Evolutionary conservation across 306 rosid genomes (phyloP), one percentile per base, ranked within the genome.

Genomic region (Glycine latifolia): DNA sequence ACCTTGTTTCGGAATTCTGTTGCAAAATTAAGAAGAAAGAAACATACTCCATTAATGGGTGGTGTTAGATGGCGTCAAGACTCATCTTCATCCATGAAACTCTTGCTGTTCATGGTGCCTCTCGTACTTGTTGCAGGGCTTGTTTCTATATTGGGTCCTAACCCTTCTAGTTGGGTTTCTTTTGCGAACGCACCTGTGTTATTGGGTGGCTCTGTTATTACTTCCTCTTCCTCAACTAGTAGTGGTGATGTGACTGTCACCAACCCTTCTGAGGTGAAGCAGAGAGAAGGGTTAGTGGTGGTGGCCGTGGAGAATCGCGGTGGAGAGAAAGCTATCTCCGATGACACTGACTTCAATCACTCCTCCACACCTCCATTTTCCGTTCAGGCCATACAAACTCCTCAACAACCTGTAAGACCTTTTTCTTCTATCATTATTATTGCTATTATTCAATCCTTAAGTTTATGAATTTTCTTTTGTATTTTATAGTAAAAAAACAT

Each of bases 321-420:
- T 3, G 73, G 53, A 56, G 90, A 86, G 47, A 90, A 84, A 80
- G 88, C 14, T 53, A 66, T 85, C 60, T 87, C 94, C 3, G 88
- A 91, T 49, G 87, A 90, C 41, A 84, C 86, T 65, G 0, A 76
- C 9, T 63, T 86, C 43, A 89, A 88, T 60, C 87, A 82, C 33
- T 87, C 89, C 48, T 86, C 91, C 62, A 76, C 97, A 60, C 92
- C 97, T 1, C 84, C 88, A n/a, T 81, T 76, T 44, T 66, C 88
- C 0, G 16, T 73, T 68, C 85, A 90, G 73, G 83, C 88, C 52
- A 15, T 73, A 4, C 86, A 70, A 7, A 2, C 84, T 46, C 62
- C 77, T 81, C 78, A 61, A 69, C 74, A 41, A 63, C 50, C 55
- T 49, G 97, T 95, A 81, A 88, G 94, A 11, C 8, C 47, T 53